Evolutionary conservation across 148 eudicot genomes (phyloP), one percentile per base, ranked within the genome.

Genomic region (Rheum nobile): DNA sequence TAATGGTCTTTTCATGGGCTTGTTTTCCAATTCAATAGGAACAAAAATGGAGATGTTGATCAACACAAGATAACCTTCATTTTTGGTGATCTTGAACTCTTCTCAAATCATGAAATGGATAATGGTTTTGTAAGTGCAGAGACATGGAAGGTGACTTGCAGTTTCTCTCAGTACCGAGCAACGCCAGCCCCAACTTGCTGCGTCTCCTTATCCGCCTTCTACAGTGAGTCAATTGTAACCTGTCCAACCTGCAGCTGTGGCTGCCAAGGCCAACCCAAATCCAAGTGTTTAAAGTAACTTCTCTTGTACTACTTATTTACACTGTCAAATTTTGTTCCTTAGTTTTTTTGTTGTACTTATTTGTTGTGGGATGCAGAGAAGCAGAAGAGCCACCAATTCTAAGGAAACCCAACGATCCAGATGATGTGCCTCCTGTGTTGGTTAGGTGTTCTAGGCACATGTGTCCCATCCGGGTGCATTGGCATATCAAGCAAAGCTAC

Each of bases 121-220:
- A 2, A 26, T 26, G 34, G 9, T 26, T 59, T 28, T 59, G 1
- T 59, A 26, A 9, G 67, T 84, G 77, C 84, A 92, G 97, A 79
- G 2, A 90, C 97, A 67, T 84, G 78, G 80, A 88, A 77, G 37
- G 87, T 88, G 77, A 86, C 78, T 26, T 92, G 97, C 57, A 77
- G 81, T 17, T 92, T 85, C 74, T 90, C 97, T 8, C 96, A 90
- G 75, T 92, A 90, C 50, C 74, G 69, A 65, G 93, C 96, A 72
- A 77, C 93, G 4, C 54, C 83, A 10, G 76, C 89, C 14, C 97
- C 97, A 38, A 88, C 83, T 21, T 92, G 97, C 57, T 92, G 97
- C 70, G 96, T 92, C 67, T 92, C 97, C n/a, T 78, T 92, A 59
- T 92, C 97, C 38, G 83, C 97, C 14, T 92, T 92, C 80, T 92